A percentile compares a stretch with the other conserved stretches of the same genome.
phyloP scores from a whole-genome alignment of 371 early-diverging fungal genomes.

The Lichtheimia hyalospora region DNA sequence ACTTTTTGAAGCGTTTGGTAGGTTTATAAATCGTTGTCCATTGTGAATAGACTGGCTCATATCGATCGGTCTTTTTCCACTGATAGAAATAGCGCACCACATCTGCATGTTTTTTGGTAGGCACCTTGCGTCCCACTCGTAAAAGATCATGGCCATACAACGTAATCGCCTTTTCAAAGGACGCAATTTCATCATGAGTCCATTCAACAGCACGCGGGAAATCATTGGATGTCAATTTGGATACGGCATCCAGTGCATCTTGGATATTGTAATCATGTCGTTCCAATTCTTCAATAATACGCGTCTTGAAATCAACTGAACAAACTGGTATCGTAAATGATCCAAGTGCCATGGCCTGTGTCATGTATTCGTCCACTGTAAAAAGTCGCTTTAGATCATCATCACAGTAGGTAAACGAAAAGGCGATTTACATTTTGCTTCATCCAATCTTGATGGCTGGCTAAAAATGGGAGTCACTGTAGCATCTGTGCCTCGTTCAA shows the following conservation, averaged over 20 bases:
- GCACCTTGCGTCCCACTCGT: conserved; percentile 54
- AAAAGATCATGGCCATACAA: conserved; percentile 74
- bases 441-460: conserved; percentile 33
- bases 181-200: conserved; percentile 55
- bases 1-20: conserved; percentile 48
- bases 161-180: conserved; percentile 69
- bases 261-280: conserved; percentile 55
- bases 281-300: conserved; percentile 62
- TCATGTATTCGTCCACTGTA: conserved; percentile 52
- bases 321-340: conserved; percentile 39
- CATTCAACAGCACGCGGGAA: conserved; percentile 55
- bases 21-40: conserved; percentile 72
- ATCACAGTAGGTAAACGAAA: background rate
- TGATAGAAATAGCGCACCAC: conserved; percentile 70
- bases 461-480: conserved; percentile 42
- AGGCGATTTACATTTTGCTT: conserved; percentile 30
- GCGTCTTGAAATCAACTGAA: conserved; percentile 60
- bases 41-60: conserved; percentile 67
- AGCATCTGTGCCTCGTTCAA: conserved; percentile 48
- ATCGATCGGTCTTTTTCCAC: conserved; percentile 75
- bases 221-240: conserved; percentile 47
- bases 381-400: background rate
- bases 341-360: conserved; percentile 32
- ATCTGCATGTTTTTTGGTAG: conserved; percentile 59
- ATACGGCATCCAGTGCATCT: conserved; percentile 55